Base-by-base conservation (phyloP, 176 grass and related monocot species). In the Lolium rigidum region DNA sequence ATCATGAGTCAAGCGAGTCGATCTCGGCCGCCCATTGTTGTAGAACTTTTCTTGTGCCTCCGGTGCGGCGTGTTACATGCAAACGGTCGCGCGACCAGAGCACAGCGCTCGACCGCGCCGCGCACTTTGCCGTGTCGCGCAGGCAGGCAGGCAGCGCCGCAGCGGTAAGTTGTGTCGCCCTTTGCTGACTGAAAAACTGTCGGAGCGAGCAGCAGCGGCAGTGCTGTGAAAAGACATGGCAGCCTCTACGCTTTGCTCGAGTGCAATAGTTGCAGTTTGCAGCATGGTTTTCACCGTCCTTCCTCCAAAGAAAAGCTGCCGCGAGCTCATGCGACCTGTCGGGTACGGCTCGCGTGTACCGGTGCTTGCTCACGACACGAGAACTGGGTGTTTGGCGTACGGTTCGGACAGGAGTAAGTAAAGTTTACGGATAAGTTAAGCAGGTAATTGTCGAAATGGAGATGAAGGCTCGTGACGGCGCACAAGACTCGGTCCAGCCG, bases 401-500 rank as follows among this genome's bases (percentile, higher is more conserved):
- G 31, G 31, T 35, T 35, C 31, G 31, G 31, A 35, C 41, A 43
- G 7, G 41, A 43, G 52, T 7, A 56, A 56, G 54, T 20, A 56
- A 56, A 56, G 54, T 41, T 41, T 20, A 8, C 12, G 5, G 12
- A 16, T 31, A 37, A 55, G 26, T 35, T 77, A 38, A 56, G 16
- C 51, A 37, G 16, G 38, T n/a, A 2, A 9, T 20, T 47, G 9
- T 10, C 1, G 4, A 2, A 7, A 22, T 39, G 4, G 38, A 44
- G 9, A 3, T 44, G 38, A 9, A 28, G 22, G 47, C 22, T 51
- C 22, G 71, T 74, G 73, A 76, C 14, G 87, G 80, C 26, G 0
- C 25, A 78, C 74, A 64, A 38, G 55, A 61, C 80, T 14, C 0
- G 75, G 87, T 80, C 64, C 67, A 79, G 41, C 16, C 72, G 48